Evolutionary conservation across 371 early-diverging fungal species (phyloP).

Genomic region (Mycotypha africana): DNA sequence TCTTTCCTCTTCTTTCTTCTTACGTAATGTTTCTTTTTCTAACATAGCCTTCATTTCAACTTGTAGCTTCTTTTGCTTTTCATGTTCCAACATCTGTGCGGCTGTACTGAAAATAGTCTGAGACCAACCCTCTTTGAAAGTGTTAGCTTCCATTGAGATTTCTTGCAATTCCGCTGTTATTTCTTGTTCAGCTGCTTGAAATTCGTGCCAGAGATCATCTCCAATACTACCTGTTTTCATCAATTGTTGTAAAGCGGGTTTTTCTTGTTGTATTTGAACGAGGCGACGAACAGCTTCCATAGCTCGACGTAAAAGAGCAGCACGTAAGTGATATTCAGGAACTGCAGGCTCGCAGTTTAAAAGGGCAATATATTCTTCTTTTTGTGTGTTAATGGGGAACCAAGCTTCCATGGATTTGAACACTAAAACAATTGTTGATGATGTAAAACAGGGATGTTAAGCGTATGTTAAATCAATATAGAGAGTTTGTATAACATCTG

Average conservation of each 20-base stretch:
- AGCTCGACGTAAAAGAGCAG: slow-evolving; percentile 83
- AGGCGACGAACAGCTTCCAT: slow-evolving; percentile 78
- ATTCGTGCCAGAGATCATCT: slow-evolving; percentile 83
- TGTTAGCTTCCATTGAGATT: slow-evolving; percentile 76
- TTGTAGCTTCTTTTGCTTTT: slow-evolving; percentile 46
- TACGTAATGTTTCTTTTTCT: slow-evolving; percentile 30
- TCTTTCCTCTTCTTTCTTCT: slow-evolving; percentile 31
- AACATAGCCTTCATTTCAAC: slow-evolving; percentile 41
- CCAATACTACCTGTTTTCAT: slow-evolving; percentile 83
- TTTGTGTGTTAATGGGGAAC: slow-evolving; percentile 64
- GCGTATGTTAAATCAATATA: too few relatives aligned
- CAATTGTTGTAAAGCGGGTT: slow-evolving; percentile 72
- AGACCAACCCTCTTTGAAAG: slow-evolving; percentile 83
- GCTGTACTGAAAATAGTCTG: slow-evolving; percentile 82
- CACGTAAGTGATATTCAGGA: slow-evolving; percentile 59
- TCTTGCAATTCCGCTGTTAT: slow-evolving; percentile 79
- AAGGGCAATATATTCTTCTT: slow-evolving; percentile 69
- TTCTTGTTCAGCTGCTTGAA: slow-evolving; percentile 78
- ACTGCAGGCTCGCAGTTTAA: slow-evolving; percentile 56
- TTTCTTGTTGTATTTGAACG: slow-evolving; percentile 76
- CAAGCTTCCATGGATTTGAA: slow-evolving; percentile 55
- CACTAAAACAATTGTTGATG: slow-evolving; percentile 14
- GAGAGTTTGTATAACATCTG: too few relatives aligned
- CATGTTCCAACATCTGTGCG: slow-evolving; percentile 68
- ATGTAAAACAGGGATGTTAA: too few relatives aligned